A percentile compares a stretch with the other conserved stretches of the same genome.
These are phyloP conservation scores for Chimonanthus praecox DNA, from an alignment of 164 flowering plant genomes.

Conservation along the genomic window DNA sequence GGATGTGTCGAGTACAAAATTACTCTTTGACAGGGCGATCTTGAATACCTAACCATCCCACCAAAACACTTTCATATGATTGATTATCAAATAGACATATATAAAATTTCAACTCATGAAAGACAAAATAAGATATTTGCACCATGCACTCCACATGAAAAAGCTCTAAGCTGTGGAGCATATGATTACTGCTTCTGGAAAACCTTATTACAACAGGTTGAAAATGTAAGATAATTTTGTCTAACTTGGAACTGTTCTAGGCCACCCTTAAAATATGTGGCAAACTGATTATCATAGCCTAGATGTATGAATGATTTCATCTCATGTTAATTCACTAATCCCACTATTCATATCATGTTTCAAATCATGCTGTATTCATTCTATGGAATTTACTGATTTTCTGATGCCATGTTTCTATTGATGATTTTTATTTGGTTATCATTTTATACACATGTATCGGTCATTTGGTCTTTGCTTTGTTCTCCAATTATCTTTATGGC, in stretches of 20 bases:
- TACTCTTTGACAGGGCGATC: neutral
- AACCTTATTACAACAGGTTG: no score
- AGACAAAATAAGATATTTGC: neutral
- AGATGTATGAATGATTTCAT: no score
- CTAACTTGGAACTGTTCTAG: no score
- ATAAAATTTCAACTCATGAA: neutral
- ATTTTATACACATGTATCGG: neutral
- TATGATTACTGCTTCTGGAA: neutral
- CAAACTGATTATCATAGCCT: neutral
- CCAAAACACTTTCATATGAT: neutral
- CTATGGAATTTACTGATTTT: no score
- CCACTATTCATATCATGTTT: neutral
- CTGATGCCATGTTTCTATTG: neutral
- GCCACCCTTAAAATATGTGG: no score
- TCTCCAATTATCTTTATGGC: neutral
- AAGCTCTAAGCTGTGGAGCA: neutral
- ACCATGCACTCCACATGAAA: neutral
- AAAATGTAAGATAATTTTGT: no score
- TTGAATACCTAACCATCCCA: neutral
- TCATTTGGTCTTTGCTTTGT: neutral
- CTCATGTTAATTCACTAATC: no score
- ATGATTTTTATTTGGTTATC: neutral
- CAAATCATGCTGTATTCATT: neutral
- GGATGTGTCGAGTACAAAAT: neutral
- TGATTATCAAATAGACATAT: no score